phyloP scores from a whole-genome alignment of 2,329 filamentous ascomycete genomes.

The Cordyceps militaris region DNA sequence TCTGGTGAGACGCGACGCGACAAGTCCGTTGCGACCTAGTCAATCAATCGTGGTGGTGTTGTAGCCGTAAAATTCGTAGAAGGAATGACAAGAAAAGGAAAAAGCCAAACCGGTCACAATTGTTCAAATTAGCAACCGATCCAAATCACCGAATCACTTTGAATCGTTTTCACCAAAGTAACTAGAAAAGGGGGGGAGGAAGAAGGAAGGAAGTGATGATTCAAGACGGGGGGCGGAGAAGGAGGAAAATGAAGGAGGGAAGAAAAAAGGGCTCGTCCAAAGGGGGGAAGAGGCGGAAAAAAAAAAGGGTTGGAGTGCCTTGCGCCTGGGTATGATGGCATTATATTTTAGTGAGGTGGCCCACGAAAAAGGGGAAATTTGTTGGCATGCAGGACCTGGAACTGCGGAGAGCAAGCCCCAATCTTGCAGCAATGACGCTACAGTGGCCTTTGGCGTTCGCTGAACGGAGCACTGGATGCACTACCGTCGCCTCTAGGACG shows the following conservation, averaged over 20 bases:
- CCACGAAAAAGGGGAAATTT: slow-evolving; percentile 32
- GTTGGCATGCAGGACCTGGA: slow-evolving; percentile 21
- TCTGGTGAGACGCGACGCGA: slow-evolving; percentile 3
- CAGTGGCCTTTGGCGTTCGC: neutral
- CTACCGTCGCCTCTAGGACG: neutral
- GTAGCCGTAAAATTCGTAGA: slow-evolving; percentile 7
- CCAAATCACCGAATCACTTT: slow-evolving; percentile 4
- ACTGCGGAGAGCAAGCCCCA: neutral
- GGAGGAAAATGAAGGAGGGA: slow-evolving; percentile 18
- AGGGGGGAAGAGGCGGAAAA: slow-evolving; percentile 13
- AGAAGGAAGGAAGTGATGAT: slow-evolving; percentile 1
- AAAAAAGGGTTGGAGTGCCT: neutral
- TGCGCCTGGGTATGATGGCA: slow-evolving; percentile 5
- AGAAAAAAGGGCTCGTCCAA: slow-evolving; percentile 8
- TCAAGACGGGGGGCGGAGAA: slow-evolving; percentile 22
- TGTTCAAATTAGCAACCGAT: neutral
- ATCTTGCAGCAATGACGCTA: neutral
- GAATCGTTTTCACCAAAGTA: neutral
- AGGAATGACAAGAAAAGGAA: slow-evolving; percentile 31
- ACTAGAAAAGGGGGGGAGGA: slow-evolving; percentile 17
- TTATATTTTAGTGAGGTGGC: slow-evolving; percentile 3
- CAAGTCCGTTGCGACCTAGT: neutral
- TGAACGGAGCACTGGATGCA: neutral
- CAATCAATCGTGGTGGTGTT: neutral
- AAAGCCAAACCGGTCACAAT: neutral